A percentile compares a stretch with the other conserved stretches of the same genome.
These are phyloP conservation scores for Citrus hindsii DNA, from an alignment of 345 rosid genomes.

Conservation along the genomic window DNA sequence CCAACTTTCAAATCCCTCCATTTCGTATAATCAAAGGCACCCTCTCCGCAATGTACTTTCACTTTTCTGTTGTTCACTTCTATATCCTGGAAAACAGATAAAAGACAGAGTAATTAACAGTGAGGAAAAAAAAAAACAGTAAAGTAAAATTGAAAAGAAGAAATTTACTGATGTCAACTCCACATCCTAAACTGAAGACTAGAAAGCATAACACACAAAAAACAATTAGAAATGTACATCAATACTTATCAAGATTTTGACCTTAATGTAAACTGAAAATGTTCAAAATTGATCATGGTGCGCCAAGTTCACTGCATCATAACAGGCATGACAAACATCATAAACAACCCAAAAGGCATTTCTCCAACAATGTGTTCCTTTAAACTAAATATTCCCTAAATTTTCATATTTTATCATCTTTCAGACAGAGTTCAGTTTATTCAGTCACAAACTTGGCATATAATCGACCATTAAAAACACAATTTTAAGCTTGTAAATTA, in stretches of 20 bases:
- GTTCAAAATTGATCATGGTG: too few species aligned
- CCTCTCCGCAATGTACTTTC: constrained; percentile 58
- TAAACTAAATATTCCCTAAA: not conserved
- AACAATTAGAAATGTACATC: not conserved
- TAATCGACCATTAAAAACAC: not conserved
- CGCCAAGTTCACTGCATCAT: too few species aligned
- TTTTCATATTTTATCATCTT: not conserved
- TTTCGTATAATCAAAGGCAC: constrained; percentile 49
- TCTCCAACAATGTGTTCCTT: not conserved
- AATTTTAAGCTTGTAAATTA: not conserved
- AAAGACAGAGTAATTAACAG: constrained; percentile 3
- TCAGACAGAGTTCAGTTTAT: not conserved
- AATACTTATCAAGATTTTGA: not conserved
- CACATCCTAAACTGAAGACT: not conserved
- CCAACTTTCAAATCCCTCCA: constrained; percentile 92
- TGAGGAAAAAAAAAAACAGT: not conserved
- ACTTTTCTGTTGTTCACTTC: constrained; percentile 71
- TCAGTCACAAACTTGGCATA: not conserved
- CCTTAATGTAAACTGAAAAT: not conserved
- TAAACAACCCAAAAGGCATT: not conserved
- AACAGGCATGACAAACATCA: not conserved
- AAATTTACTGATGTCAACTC: not conserved
- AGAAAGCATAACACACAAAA: not conserved
- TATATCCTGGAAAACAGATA: constrained; percentile 51
- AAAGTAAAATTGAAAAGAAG: not conserved